Evolutionary conservation across 176 grass and related monocot species (phyloP).

Genomic region (Leersia perrieri): DNA sequence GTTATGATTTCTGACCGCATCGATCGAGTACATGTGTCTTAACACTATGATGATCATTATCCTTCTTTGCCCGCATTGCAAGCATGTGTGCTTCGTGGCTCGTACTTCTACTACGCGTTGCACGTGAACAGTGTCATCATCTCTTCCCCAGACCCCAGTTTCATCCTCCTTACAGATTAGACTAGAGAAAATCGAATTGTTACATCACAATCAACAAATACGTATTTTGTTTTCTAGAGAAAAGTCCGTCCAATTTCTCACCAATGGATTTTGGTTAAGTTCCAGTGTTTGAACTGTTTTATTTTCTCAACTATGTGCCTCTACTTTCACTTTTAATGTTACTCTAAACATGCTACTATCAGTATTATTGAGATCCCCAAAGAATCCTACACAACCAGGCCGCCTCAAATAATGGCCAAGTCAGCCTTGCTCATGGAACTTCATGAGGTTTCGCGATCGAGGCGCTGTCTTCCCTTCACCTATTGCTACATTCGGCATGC

Average conservation of each 20-base stretch:
- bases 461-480: no score
- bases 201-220: no score
- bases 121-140: constrained; percentile 17
- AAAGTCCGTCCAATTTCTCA: neutral
- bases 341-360: no score
- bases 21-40: constrained; percentile 24
- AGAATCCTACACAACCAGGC: no score
- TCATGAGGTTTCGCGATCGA: no score
- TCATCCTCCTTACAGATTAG: neutral
- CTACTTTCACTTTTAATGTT: no score
- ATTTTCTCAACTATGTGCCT: neutral
- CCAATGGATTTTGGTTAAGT: neutral
- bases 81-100: neutral
- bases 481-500: no score
- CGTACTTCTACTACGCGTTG: neutral
- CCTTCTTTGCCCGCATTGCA: constrained; percentile 28
- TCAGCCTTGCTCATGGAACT: no score
- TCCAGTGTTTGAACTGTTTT: neutral
- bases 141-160: neutral
- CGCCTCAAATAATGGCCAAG: no score
- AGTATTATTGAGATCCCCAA: no score
- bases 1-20: constrained; percentile 6
- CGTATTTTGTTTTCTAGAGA: no score
- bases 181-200: no score
- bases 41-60: constrained; percentile 9